Conservation (phyloP, 352 stramenopile species). For the Pythium graminicola region DNA sequence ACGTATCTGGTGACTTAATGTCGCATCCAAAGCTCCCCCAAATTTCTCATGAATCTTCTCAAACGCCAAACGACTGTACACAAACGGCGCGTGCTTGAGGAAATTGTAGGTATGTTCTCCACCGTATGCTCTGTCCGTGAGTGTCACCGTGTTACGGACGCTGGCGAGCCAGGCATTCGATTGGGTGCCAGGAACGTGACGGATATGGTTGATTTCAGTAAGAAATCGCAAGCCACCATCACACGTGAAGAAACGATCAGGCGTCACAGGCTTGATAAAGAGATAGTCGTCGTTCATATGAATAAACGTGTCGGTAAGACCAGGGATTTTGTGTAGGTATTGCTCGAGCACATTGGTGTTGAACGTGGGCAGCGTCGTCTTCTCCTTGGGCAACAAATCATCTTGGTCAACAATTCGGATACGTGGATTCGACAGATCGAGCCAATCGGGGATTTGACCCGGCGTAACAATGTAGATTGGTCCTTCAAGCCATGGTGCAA, state of each 20-base stretch:
- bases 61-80: conserved; percentile 69
- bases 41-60: conserved; percentile 76
- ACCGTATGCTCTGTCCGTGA: conserved; percentile 67
- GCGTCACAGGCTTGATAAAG: conserved; percentile 70
- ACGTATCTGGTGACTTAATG: conserved; percentile 52
- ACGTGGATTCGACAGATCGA: conserved; percentile 59
- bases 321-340: conserved; percentile 81
- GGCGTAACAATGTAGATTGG: conserved; percentile 82
- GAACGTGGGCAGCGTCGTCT: conserved; percentile 58
- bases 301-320: conserved; percentile 82
- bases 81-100: conserved; percentile 78
- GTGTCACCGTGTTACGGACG: conserved; percentile 68
- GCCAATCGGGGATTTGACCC: conserved; percentile 75
- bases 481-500: conserved; percentile 67
- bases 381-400: conserved; percentile 55
- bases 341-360: conserved; percentile 86
- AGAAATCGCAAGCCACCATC: conserved; percentile 64
- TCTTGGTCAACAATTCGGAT: conserved; percentile 75
- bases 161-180: conserved; percentile 67
- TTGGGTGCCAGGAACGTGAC: conserved; percentile 53
- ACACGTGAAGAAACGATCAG: conserved; percentile 81
- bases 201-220: conserved; percentile 83
- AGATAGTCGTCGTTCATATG: conserved; percentile 89
- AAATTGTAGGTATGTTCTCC: conserved; percentile 84
- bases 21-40: conserved; percentile 40